A percentile compares a stretch with the other conserved stretches of the same genome.
Conservation (phyloP, 2,329 filamentous ascomycete genomes). For the Phyllosticta ampelicida region DNA sequence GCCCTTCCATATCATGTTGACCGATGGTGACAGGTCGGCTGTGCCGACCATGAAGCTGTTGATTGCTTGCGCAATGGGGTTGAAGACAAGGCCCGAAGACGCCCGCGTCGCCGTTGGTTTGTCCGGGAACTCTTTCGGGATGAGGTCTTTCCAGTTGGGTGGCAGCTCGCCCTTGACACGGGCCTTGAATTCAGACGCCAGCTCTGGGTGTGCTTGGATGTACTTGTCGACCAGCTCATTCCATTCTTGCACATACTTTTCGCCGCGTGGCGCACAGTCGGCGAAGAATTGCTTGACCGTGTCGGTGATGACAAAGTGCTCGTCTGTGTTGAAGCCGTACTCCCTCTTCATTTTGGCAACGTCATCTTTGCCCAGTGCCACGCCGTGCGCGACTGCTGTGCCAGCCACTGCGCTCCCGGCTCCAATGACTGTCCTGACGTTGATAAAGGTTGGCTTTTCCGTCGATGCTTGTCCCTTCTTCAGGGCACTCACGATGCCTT, state of each 20-base stretch:
- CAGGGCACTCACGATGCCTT: conserved; percentile 38
- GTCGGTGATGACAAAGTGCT: conserved; percentile 37
- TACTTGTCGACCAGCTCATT: conserved; percentile 35
- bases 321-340: conserved; percentile 40
- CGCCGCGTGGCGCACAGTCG: conserved; percentile 36
- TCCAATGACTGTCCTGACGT: conserved; percentile 47
- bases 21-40: conserved; percentile 44
- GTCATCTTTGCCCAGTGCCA: conserved; percentile 44
- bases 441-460: conserved; percentile 48
- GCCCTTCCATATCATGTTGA: conserved; percentile 42
- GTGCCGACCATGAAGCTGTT: conserved; percentile 82
- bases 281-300: conserved; percentile 43
- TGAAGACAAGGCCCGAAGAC: conserved; percentile 41
- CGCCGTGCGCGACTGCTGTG: conserved; percentile 47
- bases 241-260: conserved; percentile 40
- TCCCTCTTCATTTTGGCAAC: conserved; percentile 45
- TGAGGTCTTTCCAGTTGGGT: conserved; percentile 38
- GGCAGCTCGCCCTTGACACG: conserved; percentile 40
- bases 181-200: conserved; percentile 38
- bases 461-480: conserved; percentile 32
- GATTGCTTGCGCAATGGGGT: conserved; percentile 61
- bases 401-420: conserved; percentile 37
- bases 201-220: conserved; percentile 36
- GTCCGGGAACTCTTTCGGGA: conserved; percentile 39
- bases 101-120: conserved; percentile 41